Evolutionary conservation across 148 eudicot species (phyloP), one percentile per base, ranked within the genome.

Genomic region (Pouteria glomerata): DNA sequence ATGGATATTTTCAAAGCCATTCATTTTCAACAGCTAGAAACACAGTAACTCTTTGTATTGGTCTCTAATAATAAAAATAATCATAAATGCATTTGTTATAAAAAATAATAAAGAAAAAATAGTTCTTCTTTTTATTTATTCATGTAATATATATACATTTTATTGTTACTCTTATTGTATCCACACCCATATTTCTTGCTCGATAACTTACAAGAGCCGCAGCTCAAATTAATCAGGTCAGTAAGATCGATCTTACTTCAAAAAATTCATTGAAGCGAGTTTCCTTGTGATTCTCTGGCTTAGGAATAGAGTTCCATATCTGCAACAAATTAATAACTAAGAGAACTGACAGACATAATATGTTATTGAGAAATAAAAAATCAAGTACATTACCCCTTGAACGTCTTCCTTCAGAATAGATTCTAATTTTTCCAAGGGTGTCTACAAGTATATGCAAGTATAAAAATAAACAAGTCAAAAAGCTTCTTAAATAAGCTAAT

Each of bases 251-350:
- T 47, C 98, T 90, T 85, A 93, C 99, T 88, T 91, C 89, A 72
- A 95, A 95, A 85, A 95, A 95, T 76, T 95, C 99, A 63, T 94
- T 87, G 57, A 95, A 63, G 27, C 92, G 99, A 52, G 99, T 95
- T 56, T 89, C 87, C 83, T 81, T 85, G 86, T 91, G 99, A 56
- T 90, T 97, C 77, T 86, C 83, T 69, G 98, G 98, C 85, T 94
- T 94, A 57, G 98, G 96, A 78, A 94, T 97, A 29, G 96, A 83
- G 80, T 94, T 97, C 98, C 98, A 94, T 72, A 94, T 94, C 98
- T 94, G 74, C 63, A 74, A 55, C 71, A 60, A 58, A 73, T 41
- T 30, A 16, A 58, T 16, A 60, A 35, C n/a, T n/a, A n/a, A n/a
- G 59, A 65, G 24, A 19, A n/a, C 73, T 24, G 69, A 60, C 27